These are phyloP conservation scores for Berkeleyomyces basicola DNA, from an alignment of 2,329 filamentous ascomycete species.

Conservation along the genomic window DNA sequence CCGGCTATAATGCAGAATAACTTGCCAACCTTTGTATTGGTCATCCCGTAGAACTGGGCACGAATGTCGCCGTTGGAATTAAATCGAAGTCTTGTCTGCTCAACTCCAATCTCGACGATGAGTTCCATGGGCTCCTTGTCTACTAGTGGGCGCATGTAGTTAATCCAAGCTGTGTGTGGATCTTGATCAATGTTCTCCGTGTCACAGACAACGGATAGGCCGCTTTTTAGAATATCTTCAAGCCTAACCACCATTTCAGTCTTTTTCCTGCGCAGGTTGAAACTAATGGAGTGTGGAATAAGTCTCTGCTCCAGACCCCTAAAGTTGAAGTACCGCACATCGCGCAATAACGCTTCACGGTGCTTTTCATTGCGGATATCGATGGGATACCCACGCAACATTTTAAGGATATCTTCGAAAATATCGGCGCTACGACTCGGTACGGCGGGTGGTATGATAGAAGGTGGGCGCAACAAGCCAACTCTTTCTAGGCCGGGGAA, in stretches of 20 bases:
- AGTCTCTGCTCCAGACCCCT: constrained; percentile 80
- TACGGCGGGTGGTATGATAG: constrained; percentile 67
- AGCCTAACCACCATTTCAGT: constrained; percentile 66
- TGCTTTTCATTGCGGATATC: constrained; percentile 62
- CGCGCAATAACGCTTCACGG: constrained; percentile 58
- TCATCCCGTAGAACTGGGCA: constrained; percentile 59
- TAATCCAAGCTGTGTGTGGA: constrained; percentile 37
- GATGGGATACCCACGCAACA: constrained; percentile 71
- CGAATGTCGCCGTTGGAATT: constrained; percentile 22
- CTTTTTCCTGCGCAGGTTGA: constrained; percentile 50
- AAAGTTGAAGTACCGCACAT: constrained; percentile 86
- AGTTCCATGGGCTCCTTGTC: constrained; percentile 53
- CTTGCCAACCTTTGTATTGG: constrained; percentile 51
- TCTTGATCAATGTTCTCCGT: constrained; percentile 25
- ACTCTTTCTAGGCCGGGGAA: constrained; percentile 74
- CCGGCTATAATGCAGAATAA: constrained; percentile 68
- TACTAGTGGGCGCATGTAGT: constrained; percentile 73
- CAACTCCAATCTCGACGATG: constrained; percentile 61
- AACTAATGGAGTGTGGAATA: constrained; percentile 58
- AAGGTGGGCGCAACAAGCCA: constrained; percentile 67
- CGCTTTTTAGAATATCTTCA: constrained; percentile 78
- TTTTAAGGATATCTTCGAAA: constrained; percentile 66
- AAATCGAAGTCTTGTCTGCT: constrained; percentile 43
- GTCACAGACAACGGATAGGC: constrained; percentile 54
- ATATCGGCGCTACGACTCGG: constrained; percentile 67